A percentile compares a stretch with the other conserved stretches of the same genome.
Evolutionary conservation across 2,329 filamentous ascomycete species (phyloP).

Genomic region (Neonectria hederae): DNA sequence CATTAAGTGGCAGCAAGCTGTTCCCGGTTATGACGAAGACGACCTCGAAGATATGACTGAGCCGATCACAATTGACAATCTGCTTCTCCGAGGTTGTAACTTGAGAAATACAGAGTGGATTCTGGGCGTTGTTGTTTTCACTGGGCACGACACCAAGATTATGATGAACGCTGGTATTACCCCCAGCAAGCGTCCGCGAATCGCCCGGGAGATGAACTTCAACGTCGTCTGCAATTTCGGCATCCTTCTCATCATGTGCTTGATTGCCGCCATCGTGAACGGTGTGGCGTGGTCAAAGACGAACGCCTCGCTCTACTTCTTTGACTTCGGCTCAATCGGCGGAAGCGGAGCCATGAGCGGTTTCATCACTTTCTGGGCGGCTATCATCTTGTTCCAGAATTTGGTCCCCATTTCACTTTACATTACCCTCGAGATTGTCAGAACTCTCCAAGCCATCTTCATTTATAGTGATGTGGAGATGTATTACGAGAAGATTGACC

Average conservation of each 20-base stretch:
- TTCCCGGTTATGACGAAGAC: conserved; percentile 69
- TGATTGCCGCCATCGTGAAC: conserved; percentile 85
- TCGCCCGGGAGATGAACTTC: conserved; percentile 94
- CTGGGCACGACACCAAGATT: conserved; percentile 96
- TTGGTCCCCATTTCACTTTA: conserved; percentile 98
- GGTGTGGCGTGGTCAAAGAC: conserved; percentile 81
- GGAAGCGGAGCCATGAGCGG: conserved; percentile 80
- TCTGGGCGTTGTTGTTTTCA: conserved; percentile 91
- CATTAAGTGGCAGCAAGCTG: conserved; percentile 83
- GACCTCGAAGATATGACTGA: conserved; percentile 84
- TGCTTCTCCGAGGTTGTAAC: conserved; percentile 92
- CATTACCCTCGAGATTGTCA: conserved; percentile 95
- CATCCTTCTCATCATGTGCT: conserved; percentile 88
- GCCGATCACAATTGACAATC: conserved; percentile 92
- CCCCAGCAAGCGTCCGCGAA: conserved; percentile 89
- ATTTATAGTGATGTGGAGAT: conserved; percentile 96
- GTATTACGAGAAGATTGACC: conserved; percentile 96
- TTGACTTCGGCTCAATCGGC: conserved; percentile 87
- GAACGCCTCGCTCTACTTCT: conserved; percentile 79
- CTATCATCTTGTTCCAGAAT: conserved; percentile 95
- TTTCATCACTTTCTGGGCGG: conserved; percentile 97
- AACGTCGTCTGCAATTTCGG: conserved; percentile 97
- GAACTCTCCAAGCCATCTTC: conserved; percentile 92
- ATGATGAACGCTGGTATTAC: conserved; percentile 99
- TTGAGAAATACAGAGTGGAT: conserved; percentile 97